Evolutionary conservation across 495 filamentous ascomycete species (phyloP).

Genomic region (Emericellopsis terricola): DNA sequence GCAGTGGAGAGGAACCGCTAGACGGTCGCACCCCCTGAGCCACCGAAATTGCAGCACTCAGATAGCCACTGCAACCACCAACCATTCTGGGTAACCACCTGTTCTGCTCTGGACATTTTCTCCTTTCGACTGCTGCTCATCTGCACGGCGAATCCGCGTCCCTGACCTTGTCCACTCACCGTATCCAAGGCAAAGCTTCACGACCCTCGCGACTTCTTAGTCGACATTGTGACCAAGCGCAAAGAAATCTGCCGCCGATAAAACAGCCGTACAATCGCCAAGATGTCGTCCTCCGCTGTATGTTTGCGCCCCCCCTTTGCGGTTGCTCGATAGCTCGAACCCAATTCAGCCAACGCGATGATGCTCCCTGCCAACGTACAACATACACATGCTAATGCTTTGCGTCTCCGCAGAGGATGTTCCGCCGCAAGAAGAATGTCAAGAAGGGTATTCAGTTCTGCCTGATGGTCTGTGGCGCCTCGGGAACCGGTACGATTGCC

Average conservation of each 20-base stretch:
- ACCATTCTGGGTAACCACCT: background rate
- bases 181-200: too few species aligned
- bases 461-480: conserved; percentile 98
- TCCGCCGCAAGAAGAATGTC: conserved; percentile 99
- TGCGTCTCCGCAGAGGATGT: conserved; percentile 50
- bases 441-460: conserved; percentile 99
- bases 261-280: background rate
- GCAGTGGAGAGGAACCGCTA: too few species aligned
- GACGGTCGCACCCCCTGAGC: background rate
- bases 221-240: too few species aligned
- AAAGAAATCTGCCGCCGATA: too few species aligned
- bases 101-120: background rate
- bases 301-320: background rate
- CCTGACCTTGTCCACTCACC: too few species aligned
- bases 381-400: too few species aligned
- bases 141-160: too few species aligned
- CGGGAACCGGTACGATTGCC: conserved; percentile 68
- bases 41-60: background rate
- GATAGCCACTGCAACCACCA: too few species aligned
- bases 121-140: background rate
- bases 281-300: background rate
- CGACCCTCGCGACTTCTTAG: too few species aligned
- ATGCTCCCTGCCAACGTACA: too few species aligned
- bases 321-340: background rate
- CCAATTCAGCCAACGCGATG: too few species aligned